Evolutionary conservation across 2,329 filamentous ascomycete genomes (phyloP), one percentile per base, ranked within the genome.

Genomic region (Aspergillus arachidicola): DNA sequence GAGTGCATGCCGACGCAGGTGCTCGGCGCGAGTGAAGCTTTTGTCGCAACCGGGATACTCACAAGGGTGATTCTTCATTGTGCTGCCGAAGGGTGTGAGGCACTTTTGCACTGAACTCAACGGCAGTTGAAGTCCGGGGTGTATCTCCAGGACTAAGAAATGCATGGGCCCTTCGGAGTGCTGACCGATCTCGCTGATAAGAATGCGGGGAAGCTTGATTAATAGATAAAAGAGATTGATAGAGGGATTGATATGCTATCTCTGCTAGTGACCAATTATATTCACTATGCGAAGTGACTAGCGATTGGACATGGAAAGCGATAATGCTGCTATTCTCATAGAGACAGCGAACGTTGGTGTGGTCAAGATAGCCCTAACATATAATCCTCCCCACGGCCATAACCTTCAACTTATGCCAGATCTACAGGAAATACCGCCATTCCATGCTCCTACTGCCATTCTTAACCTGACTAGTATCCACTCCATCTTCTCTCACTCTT

Each of bases 381-480:
- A 41, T 0, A 4, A n/a, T 41, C 38, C 6, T 3, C 38, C 19
- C 16, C 38, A 28, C 26, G 26, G 26, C 26, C 34, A 16, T 16
- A 16, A 38, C 14, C 10, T 12, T 4, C 32, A 11, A 34, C 3
- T 4, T 1, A 9, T 41, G 38, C 7, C 10, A 19, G 38, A 41
- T 41, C 19, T 41, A 41, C 38, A n/a, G 6, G 16, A 41, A 41
- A 19, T 41, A 41, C 78, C 34, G 75, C 50, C 14, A 51, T 28
- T 51, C 12, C 28, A 53, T 26, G 61, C 75, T 78, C 16, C 72
- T 67, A 58, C 81, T 75, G 0, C 81, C 79, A 16, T 79, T 74
- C 2, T 65, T 67, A 48, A 82, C 69, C n/a, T 74, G 69, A 32
- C 74, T 71, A 1, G 80, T 83, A 48, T 78, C 73, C 1, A 82